Percentiles rank a stretch among this genome's conserved stretches.
Evolutionary conservation across 768 basidiomycete genomes (phyloP).

Genomic region (Kwoniella sp.): DNA sequence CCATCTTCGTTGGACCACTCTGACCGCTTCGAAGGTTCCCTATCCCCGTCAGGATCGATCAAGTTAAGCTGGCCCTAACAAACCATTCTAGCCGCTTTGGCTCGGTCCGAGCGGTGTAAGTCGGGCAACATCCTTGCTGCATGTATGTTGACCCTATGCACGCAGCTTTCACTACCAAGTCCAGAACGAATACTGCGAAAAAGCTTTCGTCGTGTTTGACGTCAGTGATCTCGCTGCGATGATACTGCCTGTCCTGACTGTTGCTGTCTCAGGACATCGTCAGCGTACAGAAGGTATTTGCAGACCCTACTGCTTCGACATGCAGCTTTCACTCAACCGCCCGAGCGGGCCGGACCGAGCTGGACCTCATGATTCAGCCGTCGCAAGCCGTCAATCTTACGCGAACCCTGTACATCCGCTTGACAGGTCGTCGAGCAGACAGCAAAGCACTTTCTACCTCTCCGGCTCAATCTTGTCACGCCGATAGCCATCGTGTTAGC

Average conservation of each 20-base stretch:
- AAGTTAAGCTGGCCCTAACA: slow-evolving; percentile 6
- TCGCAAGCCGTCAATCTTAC: neutral
- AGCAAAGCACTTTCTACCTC: slow-evolving; percentile 20
- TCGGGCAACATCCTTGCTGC: too few species aligned
- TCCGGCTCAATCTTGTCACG: neutral
- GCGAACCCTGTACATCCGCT: slow-evolving; percentile 17
- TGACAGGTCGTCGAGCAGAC: slow-evolving; percentile 22
- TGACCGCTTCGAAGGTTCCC: slow-evolving; percentile 25
- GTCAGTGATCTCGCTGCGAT: slow-evolving; percentile 9
- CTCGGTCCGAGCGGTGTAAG: slow-evolving; percentile 14
- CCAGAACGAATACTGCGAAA: slow-evolving; percentile 15
- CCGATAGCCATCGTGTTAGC: neutral
- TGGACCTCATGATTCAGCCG: slow-evolving; percentile 1
- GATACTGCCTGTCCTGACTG: neutral
- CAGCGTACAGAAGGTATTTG: slow-evolving; percentile 13
- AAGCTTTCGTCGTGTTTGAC: slow-evolving; percentile 26
- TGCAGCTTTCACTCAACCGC: slow-evolving; percentile 1
- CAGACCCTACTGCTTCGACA: slow-evolving; percentile 11
- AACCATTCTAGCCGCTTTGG: slow-evolving; percentile 29
- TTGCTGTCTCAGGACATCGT: slow-evolving; percentile 14
- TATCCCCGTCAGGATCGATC: slow-evolving; percentile 10
- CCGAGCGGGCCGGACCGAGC: neutral
- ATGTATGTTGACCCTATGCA: neutral
- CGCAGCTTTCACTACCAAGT: slow-evolving; percentile 18
- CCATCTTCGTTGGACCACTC: neutral